Percentiles rank a stretch among this genome's conserved stretches.
These are phyloP conservation scores for Quercus mongolica DNA, from an alignment of 306 rosid species.

Conservation along the genomic window DNA sequence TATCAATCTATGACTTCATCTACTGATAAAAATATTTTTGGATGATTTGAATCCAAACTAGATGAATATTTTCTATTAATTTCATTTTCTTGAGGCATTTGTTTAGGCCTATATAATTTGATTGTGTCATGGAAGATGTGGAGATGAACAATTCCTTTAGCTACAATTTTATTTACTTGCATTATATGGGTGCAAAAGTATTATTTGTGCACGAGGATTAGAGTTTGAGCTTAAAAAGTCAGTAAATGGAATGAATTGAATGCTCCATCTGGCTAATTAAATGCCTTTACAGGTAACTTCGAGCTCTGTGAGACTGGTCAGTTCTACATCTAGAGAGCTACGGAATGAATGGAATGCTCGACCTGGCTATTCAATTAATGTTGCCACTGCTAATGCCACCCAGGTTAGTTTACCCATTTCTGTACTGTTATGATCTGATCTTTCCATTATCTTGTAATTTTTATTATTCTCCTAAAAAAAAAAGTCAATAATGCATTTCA, in stretches of 20 bases:
- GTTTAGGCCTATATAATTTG: not conserved
- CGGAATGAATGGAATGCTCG: slow-evolving; percentile 83
- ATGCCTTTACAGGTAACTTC: slow-evolving; percentile 66
- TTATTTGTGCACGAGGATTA: not conserved
- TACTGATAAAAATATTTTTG: slow-evolving; percentile 2
- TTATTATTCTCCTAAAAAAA: not conserved
- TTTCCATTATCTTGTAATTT: not conserved
- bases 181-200: not conserved
- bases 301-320: slow-evolving; percentile 75
- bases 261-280: slow-evolving; percentile 11
- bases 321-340: slow-evolving; percentile 79
- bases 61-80: not conserved
- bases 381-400: slow-evolving; percentile 93
- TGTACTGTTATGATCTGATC: not conserved
- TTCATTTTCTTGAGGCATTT: not conserved
- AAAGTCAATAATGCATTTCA: not conserved
- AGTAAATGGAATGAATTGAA: no score
- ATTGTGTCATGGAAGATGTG: not conserved
- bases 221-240: no score
- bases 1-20: not conserved
- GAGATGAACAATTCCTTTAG: not conserved
- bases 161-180: not conserved
- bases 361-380: slow-evolving; percentile 76
- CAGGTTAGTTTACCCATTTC: slow-evolving; percentile 55
- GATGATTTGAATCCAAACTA: not conserved